Evolutionary conservation across 257 asterid species (phyloP).

Genomic region (Mitragyna speciosa): DNA sequence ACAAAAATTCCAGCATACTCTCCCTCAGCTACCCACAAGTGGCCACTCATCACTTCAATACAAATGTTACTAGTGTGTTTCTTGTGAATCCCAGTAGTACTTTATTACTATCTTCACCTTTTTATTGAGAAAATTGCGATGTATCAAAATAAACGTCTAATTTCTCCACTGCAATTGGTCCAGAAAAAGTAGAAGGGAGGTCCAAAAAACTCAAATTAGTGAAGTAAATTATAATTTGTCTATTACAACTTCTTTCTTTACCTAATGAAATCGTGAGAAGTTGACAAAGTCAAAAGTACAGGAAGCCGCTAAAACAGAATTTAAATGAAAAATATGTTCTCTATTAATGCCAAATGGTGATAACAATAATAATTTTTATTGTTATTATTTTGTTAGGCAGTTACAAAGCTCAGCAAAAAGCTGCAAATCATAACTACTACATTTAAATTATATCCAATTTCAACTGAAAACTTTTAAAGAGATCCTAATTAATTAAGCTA

Average conservation of each 20-base stretch:
- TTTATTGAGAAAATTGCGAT: too few species aligned
- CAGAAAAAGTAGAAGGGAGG: too few species aligned
- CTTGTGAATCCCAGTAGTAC: too few species aligned
- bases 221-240: too few species aligned
- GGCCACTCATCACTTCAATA: too few species aligned
- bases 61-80: too few species aligned
- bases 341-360: background rate
- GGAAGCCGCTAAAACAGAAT: too few species aligned
- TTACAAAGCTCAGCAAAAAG: background rate
- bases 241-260: background rate
- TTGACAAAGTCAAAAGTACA: background rate
- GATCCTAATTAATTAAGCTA: background rate
- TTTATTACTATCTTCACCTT: too few species aligned
- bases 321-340: background rate
- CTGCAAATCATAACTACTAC: slow-evolving; percentile 1
- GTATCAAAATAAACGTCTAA: background rate
- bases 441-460: background rate
- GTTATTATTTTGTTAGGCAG: slow-evolving; percentile 6
- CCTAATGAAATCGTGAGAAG: background rate
- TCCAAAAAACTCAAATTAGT: too few species aligned
- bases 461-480: background rate
- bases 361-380: background rate
- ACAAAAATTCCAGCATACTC: background rate
- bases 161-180: background rate
- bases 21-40: background rate